Evolutionary conservation across 805 yeast species (phyloP).

Genomic region (Zygosaccharomyces kombuchaensis): DNA sequence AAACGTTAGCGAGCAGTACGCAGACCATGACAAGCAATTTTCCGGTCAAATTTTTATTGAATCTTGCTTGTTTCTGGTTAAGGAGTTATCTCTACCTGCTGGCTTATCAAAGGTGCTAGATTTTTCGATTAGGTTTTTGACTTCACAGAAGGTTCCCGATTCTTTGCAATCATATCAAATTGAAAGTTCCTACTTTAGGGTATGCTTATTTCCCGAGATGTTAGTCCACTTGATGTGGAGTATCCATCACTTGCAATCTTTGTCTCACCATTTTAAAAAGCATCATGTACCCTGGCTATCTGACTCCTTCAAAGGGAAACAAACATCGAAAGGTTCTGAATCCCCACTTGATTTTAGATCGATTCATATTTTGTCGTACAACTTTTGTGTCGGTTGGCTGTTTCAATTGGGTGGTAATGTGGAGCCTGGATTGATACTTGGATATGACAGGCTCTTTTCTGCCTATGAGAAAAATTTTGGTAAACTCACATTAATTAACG

Average conservation of each 20-base stretch:
- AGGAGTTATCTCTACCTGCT: slow-evolving; percentile 34
- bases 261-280: slow-evolving; percentile 18
- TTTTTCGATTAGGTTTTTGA: slow-evolving; percentile 43
- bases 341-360: slow-evolving; percentile 39
- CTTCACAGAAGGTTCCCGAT: slow-evolving; percentile 32
- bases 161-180: slow-evolving; percentile 47
- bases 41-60: slow-evolving; percentile 29
- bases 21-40: slow-evolving; percentile 8
- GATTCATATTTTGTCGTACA: slow-evolving; percentile 55
- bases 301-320: not conserved
- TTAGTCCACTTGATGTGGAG: slow-evolving; percentile 40
- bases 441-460: slow-evolving; percentile 70
- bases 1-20: slow-evolving; percentile 9
- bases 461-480: slow-evolving; percentile 60
- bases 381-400: slow-evolving; percentile 75
- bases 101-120: slow-evolving; percentile 43
- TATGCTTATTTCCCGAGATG: slow-evolving; percentile 52
- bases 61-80: slow-evolving; percentile 30
- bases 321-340: slow-evolving; percentile 10
- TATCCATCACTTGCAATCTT: slow-evolving; percentile 16
- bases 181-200: slow-evolving; percentile 54
- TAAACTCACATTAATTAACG: slow-evolving; percentile 61
- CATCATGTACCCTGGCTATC: slow-evolving; percentile 15
- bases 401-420: slow-evolving; percentile 43
- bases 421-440: slow-evolving; percentile 71